Base-by-base conservation (phyloP, 129 eudicot species). In the Erigeron canadensis region DNA sequence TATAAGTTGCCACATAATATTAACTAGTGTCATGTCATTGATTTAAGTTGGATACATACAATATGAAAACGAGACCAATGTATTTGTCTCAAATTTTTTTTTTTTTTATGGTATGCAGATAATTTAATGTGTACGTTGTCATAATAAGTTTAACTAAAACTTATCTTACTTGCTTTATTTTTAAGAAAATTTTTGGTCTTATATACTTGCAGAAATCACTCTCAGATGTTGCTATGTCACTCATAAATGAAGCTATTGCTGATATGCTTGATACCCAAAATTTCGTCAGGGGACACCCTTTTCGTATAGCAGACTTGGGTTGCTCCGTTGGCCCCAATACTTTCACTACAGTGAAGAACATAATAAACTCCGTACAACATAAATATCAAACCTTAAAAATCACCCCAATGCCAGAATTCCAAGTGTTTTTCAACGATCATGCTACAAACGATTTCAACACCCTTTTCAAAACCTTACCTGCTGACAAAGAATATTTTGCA, bases 371-470 rank as follows among this genome's bases (percentile, higher is more conserved):
- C 0, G 59, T 81, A 8, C 13, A 59, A 56, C 73, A 66, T 47
- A 77, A 73, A 47, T 67, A 72, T 10, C 40, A 81, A 57, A 70
- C 69, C 7, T 23, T 16, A 11, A 11, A 22, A 57, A 15, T n/a
- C 53, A 15, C 23, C 13, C 61, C 76, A 50, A 41, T 55, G 4
- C 82, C 72, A 1, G 86, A 82, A 38, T 80, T 82, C 65, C 85
- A 82, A 16, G 81, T 86, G 5, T 74, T 86, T 63, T 80, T 86
- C 76, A 86, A 77, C 47, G 90, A 86, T 76, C 81, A 63, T 16
- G 16, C 62, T 1, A 48, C 80, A 50, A 86, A 86, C 45, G 90
- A 86, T 65, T 86, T 82, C 85, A 86, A 86, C 68, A 70, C 87
- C 56, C 90, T 82, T 44, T 82, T 86, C 74, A 63, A 55, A 38